Percentiles rank a stretch among this genome's conserved stretches.
Conservation (phyloP, 805 yeast genomes). For the Maudiozyma bulderi region DNA sequence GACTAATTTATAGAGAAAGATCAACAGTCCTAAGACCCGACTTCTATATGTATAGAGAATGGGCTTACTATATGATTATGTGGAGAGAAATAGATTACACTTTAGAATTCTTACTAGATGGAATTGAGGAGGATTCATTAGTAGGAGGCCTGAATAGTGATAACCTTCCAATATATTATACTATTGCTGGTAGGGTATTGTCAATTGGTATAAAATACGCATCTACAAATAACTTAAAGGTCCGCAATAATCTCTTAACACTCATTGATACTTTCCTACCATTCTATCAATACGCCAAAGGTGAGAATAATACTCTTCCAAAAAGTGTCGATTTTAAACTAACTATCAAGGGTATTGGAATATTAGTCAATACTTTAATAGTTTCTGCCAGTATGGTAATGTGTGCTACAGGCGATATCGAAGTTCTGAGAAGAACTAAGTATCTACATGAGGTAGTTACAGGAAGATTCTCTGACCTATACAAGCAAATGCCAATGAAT, state of each 20-base stretch:
- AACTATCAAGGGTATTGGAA: constrained; percentile 41
- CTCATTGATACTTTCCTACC: constrained; percentile 26
- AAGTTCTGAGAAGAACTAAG: constrained; percentile 62
- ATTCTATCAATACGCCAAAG: constrained; percentile 29
- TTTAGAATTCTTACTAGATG: constrained; percentile 18
- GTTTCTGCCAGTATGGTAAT: constrained; percentile 62
- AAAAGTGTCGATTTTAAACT: constrained; percentile 44
- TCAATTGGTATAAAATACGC: constrained; percentile 72
- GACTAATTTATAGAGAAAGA: constrained; percentile 38
- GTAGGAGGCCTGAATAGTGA: constrained; percentile 41
- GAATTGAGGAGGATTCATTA: constrained; percentile 3
- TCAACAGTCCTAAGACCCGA: constrained; percentile 52
- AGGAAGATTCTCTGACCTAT: constrained; percentile 26
- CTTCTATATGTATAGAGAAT: constrained; percentile 51
- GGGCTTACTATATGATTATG: constrained; percentile 55
- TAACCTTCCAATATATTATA: constrained; percentile 50
- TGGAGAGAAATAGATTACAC: constrained; percentile 56
- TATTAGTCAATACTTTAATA: constrained; percentile 49
- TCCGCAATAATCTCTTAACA: constrained; percentile 36
- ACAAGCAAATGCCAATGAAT: constrained; percentile 1
- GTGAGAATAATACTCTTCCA: constrained; percentile 9
- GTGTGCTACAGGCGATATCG: constrained; percentile 89
- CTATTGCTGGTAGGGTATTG: constrained; percentile 64
- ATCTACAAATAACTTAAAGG: constrained; percentile 48
- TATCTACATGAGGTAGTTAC: constrained; percentile 51